phyloP scores from a whole-genome alignment of 2,329 filamentous ascomycete genomes.

The Botryotinia calthae region DNA sequence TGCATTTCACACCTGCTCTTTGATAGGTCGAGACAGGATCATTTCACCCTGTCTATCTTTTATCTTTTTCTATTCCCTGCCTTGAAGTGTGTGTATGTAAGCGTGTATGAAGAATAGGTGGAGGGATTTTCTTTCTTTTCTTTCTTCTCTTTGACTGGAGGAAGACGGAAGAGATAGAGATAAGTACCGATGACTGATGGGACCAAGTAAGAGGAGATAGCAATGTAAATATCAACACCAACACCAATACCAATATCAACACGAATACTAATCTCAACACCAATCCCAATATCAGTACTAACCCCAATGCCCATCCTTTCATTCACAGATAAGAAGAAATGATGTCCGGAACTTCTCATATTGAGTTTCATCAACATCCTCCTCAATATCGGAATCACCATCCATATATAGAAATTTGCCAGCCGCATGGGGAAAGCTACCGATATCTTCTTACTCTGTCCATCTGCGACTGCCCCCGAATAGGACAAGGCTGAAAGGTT shows the following conservation, averaged over 20 bases:
- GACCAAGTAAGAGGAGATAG: not conserved
- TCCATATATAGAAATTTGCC: not conserved
- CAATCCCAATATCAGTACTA: not conserved
- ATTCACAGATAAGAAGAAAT: not conserved
- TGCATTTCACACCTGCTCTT: not conserved
- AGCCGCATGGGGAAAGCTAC: not conserved
- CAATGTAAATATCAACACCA: too few species aligned
- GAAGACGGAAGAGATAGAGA: not conserved
- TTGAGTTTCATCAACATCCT: not conserved
- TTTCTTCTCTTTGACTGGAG: not conserved
- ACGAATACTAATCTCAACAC: not conserved
- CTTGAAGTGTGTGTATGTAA: not conserved
- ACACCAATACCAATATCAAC: too few species aligned
- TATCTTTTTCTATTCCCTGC: not conserved
- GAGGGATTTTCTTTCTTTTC: too few species aligned
- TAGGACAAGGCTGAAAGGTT: not conserved
- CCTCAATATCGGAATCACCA: not conserved
- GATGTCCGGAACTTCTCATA: not conserved
- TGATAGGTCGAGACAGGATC: not conserved
- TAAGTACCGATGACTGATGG: not conserved
- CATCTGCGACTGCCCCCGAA: not conserved
- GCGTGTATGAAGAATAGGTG: not conserved
- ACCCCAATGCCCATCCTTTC: not conserved
- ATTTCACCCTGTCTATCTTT: constrained; percentile 2
- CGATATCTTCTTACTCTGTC: not conserved